These are phyloP conservation scores for Rhodotorula taiwanensis DNA, from an alignment of 768 basidiomycete species.

Conservation along the genomic window DNA sequence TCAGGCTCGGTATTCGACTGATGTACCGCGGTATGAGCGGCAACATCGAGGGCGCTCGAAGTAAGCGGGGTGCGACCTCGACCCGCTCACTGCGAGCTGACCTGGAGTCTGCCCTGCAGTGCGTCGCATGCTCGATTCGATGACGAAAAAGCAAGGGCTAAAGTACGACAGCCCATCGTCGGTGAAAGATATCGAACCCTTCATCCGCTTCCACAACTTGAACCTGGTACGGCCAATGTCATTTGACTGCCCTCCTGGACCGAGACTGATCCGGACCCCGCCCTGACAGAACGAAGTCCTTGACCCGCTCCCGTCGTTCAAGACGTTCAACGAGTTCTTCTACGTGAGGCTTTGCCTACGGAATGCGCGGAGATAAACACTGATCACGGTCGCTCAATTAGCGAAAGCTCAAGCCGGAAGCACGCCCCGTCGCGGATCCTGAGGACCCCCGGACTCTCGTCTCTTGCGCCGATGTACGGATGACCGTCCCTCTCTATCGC, in stretches of 20 bases:
- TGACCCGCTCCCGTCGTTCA: conserved; percentile 76
- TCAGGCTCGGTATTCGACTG: conserved; percentile 82
- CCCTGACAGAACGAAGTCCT: conserved; percentile 57
- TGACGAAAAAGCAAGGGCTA: conserved; percentile 86
- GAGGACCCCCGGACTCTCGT: conserved; percentile 73
- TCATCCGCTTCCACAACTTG: conserved; percentile 83
- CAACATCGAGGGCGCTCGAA: conserved; percentile 1
- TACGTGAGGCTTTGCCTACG: conserved; percentile 3
- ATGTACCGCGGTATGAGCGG: conserved; percentile 67
- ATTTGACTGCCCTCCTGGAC: no score
- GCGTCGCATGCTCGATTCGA: conserved; percentile 71
- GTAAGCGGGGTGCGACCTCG: neutral
- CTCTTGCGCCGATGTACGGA: conserved; percentile 64
- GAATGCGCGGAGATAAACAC: no score
- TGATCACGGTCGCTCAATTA: no score
- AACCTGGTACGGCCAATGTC: conserved; percentile 48
- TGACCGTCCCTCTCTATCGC: neutral
- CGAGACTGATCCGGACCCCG: neutral
- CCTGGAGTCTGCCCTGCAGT: conserved; percentile 48
- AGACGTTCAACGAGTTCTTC: conserved; percentile 70
- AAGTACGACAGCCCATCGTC: conserved; percentile 88
- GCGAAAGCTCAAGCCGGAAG: conserved; percentile 76
- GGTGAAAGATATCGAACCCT: conserved; percentile 70
- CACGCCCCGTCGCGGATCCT: conserved; percentile 65
- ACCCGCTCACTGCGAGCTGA: neutral